These are phyloP conservation scores for Lumnitzera littorea DNA, from an alignment of 345 rosid species.

Conservation along the genomic window DNA sequence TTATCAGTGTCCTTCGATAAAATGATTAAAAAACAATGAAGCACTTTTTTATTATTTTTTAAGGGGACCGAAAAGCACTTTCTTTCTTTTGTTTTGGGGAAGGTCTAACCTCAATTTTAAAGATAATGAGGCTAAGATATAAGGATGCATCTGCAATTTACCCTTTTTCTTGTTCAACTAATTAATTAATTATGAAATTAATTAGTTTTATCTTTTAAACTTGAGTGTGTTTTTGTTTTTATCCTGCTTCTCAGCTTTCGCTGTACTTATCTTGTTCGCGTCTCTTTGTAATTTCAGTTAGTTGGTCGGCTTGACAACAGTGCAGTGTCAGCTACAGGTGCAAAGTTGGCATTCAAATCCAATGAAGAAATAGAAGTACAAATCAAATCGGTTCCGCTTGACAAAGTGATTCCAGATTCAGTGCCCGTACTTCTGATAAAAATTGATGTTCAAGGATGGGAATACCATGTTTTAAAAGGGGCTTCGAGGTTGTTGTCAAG, in stretches of 20 bases:
- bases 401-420: constrained; percentile 53
- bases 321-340: constrained; percentile 85
- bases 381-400: constrained; percentile 81
- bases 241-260: background rate
- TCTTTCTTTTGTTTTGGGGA: too few species aligned
- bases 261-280: background rate
- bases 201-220: too few species aligned
- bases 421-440: constrained; percentile 61
- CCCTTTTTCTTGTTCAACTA: too few species aligned
- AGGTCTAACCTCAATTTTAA: too few species aligned
- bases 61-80: too few species aligned
- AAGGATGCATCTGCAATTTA: too few species aligned
- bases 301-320: constrained; percentile 98
- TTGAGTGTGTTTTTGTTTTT: too few species aligned
- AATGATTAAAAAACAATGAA: too few species aligned
- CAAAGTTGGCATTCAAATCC: constrained; percentile 88
- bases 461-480: constrained; percentile 83
- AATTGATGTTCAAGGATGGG: constrained; percentile 99
- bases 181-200: too few species aligned
- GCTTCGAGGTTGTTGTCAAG: constrained; percentile 67
- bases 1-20: too few species aligned
- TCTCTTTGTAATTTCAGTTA: constrained; percentile 33
- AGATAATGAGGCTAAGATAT: too few species aligned
- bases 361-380: constrained; percentile 85
- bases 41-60: too few species aligned